Base-by-base conservation (phyloP, 306 rosid species). In the Ziziphus jujuba region DNA sequence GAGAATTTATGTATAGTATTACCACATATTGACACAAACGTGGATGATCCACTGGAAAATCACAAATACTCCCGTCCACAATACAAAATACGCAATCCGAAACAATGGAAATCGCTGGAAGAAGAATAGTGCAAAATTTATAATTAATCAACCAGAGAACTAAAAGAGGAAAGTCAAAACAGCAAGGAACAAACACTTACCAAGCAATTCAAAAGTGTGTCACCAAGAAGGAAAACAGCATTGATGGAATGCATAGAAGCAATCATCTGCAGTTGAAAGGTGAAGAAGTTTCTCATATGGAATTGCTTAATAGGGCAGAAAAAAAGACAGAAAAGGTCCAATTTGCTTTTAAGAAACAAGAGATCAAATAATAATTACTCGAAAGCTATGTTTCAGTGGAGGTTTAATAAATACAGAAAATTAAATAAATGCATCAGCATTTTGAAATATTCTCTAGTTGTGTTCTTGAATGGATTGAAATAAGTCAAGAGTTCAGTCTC, bases 41-140 rank as follows among this genome's bases (percentile, higher is more conserved):
- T 93, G 99, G 76, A 88, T 61, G 76, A 88, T 75, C 99, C 99
- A 93, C 58, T 93, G 99, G 19, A 80, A 87, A 36, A 85, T 33
- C 66, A 93, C 97, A 55, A 77, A 93, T 35, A 59, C 45, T n/a
- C 70, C 81, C 0, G 99, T 93, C 97, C 96, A 90, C 67, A 88
- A 50, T 70, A 90, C 56, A 75, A 88, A 90, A 77, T 93, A 93
- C 62, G 90, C 85, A 19, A 90, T 75, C 61, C 97, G 92, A 63
- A 93, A 93, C 69, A 85, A 58, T 1, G 99, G 96, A 72, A 88
- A 93, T 50, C 96, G 76, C 99, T 93, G 97, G 73, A 48, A 52
- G 81, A 71, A 69, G 51, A 75, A 31, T 64, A 56, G 11, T 67
- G 49, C 20, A 65, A 70, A 65, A 20, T 54, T 67, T 63, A 61